Percentiles rank a stretch among this genome's conserved stretches.
Conservation (phyloP, 345 rosid genomes). For the Eucalyptus polyanthemos region DNA sequence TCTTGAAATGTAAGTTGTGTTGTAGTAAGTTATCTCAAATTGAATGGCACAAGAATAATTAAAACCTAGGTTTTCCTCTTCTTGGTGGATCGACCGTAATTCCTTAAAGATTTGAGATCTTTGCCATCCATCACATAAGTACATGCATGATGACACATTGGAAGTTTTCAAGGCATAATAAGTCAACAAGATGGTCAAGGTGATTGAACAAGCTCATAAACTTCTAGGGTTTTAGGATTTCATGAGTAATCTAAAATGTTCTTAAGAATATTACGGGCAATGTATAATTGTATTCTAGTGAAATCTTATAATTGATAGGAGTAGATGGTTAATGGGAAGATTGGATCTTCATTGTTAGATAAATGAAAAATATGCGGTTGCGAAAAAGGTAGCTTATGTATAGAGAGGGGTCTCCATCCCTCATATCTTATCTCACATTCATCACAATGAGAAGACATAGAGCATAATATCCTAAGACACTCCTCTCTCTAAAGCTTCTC, state of each 20-base stretch:
- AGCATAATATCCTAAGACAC: neutral
- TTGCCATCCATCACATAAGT: neutral
- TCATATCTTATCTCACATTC: neutral
- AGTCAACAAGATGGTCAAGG: neutral
- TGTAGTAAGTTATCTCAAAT: neutral
- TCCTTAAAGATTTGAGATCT: neutral
- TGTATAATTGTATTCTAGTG: neutral
- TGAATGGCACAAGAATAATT: neutral
- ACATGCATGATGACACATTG: neutral
- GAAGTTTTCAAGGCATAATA: neutral
- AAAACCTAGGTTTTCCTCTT: neutral
- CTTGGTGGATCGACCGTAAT: neutral
- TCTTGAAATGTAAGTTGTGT: neutral
- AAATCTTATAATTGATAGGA: neutral
- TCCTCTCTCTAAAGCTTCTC: neutral
- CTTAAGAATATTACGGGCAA: neutral
- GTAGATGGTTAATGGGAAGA: neutral
- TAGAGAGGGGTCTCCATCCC: neutral
- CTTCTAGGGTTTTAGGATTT: neutral
- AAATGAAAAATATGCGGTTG: neutral
- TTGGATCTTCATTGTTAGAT: neutral
- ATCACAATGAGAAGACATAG: neutral
- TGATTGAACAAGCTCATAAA: accelerated
- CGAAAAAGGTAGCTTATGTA: neutral
- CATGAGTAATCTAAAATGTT: neutral